Base-by-base conservation (phyloP, 2,329 filamentous ascomycete genomes). In the Dichotomopilus funicola region DNA sequence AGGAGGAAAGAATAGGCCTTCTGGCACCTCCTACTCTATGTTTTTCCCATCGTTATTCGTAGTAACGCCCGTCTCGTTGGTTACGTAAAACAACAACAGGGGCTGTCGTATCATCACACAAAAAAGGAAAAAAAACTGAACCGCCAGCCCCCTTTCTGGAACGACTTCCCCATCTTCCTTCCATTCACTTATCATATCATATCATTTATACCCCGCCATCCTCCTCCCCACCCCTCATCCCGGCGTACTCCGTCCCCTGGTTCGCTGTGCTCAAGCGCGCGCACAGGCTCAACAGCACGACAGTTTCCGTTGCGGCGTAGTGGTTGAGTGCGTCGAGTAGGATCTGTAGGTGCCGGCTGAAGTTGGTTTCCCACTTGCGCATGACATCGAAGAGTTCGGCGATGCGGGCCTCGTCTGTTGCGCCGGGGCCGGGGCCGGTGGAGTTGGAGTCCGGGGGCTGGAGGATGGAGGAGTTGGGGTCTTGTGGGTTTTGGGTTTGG, bases 281-380 rank as follows among this genome's bases (percentile, higher is more conserved):
- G 67, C 90, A 95, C 12, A 99, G 76, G 62, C 91, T 92, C 59
- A 97, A 74, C 61, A 99, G 78, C 13, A 96, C 94, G 3, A 96
- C 92, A 41, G 94, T 97, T 75, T 99, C 94, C 0, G 94, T 97
- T 0, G 94, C 94, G 2, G 94, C 94, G 65, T 96, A 95, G 71
- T 97, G 96, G 65, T 99, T 97, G 60, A 99, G 78, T 58, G 90
- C 92, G 68, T 97, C 94, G 40, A 97, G 83, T 65, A 99, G 72
- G 62, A 97, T 96, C 74, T 95, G 91, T 64, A 99, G 73, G 72
- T 97, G 92, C 47, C 91, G 78, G 55, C 87, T 88, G 69, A 99
- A 99, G 67, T 96, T 95, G 61, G 86, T 85, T 71, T 99, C 94
- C 75, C 95, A 97, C 72, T 92, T 91, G 67, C 84, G 83, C 58